A percentile compares a stretch with the other conserved stretches of the same genome.
Evolutionary conservation across 306 rosid genomes (phyloP).

Genomic region (Fragaria iinumae): DNA sequence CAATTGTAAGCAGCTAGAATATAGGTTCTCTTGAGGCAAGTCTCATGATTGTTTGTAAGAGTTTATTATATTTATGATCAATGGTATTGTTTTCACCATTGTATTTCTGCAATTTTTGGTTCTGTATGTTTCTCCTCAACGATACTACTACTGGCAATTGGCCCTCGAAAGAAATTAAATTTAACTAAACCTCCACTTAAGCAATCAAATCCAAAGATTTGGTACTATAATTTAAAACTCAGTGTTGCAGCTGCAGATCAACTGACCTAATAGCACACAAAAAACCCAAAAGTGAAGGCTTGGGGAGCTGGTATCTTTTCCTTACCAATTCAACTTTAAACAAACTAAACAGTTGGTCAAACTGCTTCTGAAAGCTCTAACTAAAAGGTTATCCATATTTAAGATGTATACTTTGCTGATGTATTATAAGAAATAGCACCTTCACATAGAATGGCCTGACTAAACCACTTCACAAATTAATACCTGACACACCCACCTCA

Average conservation of each 20-base stretch:
- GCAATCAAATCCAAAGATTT: neutral
- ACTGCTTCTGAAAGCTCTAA: slow-evolving; percentile 5
- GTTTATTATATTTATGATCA: too few species aligned
- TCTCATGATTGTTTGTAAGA: too few species aligned
- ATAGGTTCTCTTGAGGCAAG: too few species aligned
- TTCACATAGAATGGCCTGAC: neutral
- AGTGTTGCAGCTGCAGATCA: neutral
- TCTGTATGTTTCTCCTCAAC: neutral
- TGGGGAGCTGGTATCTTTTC: slow-evolving; percentile 4
- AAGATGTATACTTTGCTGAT: neutral
- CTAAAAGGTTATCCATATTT: neutral
- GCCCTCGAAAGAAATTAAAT: neutral
- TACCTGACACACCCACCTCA: neutral
- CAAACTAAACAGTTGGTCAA: neutral
- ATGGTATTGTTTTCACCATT: neutral
- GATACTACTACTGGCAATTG: neutral
- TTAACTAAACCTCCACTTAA: neutral
- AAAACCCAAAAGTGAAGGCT: neutral
- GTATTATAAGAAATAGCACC: neutral
- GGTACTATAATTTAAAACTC: neutral
- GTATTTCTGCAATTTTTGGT: too few species aligned
- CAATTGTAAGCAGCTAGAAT: slow-evolving; percentile 2
- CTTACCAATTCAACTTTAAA: neutral
- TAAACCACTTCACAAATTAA: slow-evolving; percentile 11
- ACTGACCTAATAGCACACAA: neutral